Base-by-base conservation (phyloP, 352 stramenopile genomes). In the Aphanomyces euteiches region DNA sequence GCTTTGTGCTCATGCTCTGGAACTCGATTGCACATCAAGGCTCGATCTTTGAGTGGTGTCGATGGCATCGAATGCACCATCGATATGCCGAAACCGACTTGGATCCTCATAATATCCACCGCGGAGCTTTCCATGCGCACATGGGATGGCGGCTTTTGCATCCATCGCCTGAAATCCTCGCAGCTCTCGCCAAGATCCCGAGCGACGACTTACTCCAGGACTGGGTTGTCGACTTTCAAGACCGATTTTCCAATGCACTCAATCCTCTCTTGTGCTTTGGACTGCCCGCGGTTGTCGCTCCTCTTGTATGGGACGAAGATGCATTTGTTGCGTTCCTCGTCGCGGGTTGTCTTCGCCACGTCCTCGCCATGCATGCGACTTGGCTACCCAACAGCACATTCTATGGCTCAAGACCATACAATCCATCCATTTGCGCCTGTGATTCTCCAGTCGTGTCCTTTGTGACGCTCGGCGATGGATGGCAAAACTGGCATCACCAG, bases 401-500 rank as follows among this genome's bases (percentile, higher is more conserved):
- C 75, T 98, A 96, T 65, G 97, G 97, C 54, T 97, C 98, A 84
- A 97, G 98, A 77, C 97, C 97, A 13, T 99, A 99, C 79, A 96
- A 99, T 80, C 79, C 88, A 59, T 85, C 96, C 66, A 96, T 95
- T 21, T 94, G 92, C 41, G 91, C 96, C 8, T 85, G 95, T 5
- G 97, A 99, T 80, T 99, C 98, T 80, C 85, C 96, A 10, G 91
- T 98, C 70, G 96, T 99, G 40, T 94, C 88, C 21, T 90, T 98
- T 66, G 93, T 92, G 48, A 92, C 96, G 54, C 89, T 99, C 38
- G 97, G 97, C 53, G 96, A 99, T 77, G 96, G 96, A 73, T 99
- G 96, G 85, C 96, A 99, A 83, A 99, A 99, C 86, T 99, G 97
- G 93, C 97, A 99, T 79, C 97, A 99, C 92, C 99, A 99, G 82